Percentiles rank a stretch among this genome's conserved stretches.
Evolutionary conservation across 2,329 filamentous ascomycete genomes (phyloP).

Genomic region (Pseudonectria foliicola): DNA sequence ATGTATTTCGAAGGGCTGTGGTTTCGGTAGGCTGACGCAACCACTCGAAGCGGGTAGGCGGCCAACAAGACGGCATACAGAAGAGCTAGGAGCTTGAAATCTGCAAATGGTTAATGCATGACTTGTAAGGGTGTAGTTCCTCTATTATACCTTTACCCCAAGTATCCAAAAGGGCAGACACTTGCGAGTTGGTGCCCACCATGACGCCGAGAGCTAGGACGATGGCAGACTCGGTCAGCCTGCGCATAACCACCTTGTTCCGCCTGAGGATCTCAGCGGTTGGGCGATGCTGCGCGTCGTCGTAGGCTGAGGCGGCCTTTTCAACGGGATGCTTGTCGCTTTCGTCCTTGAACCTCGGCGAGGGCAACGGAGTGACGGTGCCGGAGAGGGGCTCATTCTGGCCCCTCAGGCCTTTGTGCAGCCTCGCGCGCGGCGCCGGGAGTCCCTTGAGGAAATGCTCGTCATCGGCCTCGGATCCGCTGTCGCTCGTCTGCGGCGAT

Average conservation of each 20-base stretch:
- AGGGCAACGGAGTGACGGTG: constrained; percentile 47
- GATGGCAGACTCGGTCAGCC: constrained; percentile 45
- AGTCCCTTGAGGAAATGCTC: constrained; percentile 82
- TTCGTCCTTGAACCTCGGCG: constrained; percentile 40
- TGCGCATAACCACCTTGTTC: constrained; percentile 44
- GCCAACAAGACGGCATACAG: constrained; percentile 35
- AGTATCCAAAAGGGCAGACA: constrained; percentile 35
- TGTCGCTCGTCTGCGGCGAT: constrained; percentile 67
- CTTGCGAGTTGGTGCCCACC: constrained; percentile 39
- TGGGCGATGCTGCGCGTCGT: constrained; percentile 11
- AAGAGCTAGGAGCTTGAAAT: constrained; percentile 33
- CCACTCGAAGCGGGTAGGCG: constrained; percentile 55
- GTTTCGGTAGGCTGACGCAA: constrained; percentile 39
- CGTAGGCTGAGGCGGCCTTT: constrained; percentile 11
- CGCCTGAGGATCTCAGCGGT: constrained; percentile 29
- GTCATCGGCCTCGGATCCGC: constrained; percentile 91
- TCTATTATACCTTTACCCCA: constrained; percentile 44
- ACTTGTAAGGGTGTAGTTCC: too few species aligned
- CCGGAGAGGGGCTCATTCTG: constrained; percentile 48
- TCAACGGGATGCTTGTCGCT: constrained; percentile 22
- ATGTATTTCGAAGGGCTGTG: constrained; percentile 30
- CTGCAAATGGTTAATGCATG: constrained; percentile 25
- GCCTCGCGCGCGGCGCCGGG: constrained; percentile 65
- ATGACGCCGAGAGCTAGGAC: constrained; percentile 42
- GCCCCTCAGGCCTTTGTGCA: constrained; percentile 71